A percentile compares a stretch with the other conserved stretches of the same genome.
phyloP scores from a whole-genome alignment of 139 green algal species.

The Limnomonas spitsbergensis region DNA sequence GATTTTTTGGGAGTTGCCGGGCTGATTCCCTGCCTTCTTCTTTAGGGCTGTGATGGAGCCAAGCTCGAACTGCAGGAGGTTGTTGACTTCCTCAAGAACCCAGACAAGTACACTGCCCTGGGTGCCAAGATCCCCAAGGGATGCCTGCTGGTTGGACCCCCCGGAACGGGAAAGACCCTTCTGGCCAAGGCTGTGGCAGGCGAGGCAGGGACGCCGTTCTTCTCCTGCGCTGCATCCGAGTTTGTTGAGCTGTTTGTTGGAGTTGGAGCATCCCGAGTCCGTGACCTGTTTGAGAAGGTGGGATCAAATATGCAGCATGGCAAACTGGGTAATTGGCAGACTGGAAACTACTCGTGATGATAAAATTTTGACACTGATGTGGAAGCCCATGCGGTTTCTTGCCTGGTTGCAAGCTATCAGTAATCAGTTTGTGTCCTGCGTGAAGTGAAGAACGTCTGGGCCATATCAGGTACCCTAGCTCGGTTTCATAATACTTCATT shows the following conservation, averaged over 20 bases:
- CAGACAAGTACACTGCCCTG: conserved; percentile 97
- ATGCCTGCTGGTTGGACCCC: conserved; percentile 86
- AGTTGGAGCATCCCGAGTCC: conserved; percentile 91
- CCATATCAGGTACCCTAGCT: no score
- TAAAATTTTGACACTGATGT: no score
- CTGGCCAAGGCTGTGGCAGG: conserved; percentile 97
- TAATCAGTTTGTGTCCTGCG: no score
- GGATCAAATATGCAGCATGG: no score
- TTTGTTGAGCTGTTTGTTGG: conserved; percentile 99
- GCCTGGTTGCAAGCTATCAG: no score
- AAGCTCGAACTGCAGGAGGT: conserved; percentile 96
- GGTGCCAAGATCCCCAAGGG: conserved; percentile 98
- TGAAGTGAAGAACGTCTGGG: no score
- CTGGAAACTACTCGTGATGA: no score
- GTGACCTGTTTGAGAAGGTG: conserved; percentile 97
- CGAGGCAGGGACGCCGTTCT: conserved; percentile 96
- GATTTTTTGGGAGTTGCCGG: no score
- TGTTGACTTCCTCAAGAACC: conserved; percentile 99
- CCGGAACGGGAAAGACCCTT: conserved; percentile 88
- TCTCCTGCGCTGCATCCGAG: conserved; percentile 96
- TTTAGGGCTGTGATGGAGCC: conserved; percentile 85
- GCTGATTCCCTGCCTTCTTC: neutral
- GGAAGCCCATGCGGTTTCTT: no score
- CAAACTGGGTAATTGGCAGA: no score
- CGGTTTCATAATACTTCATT: no score